Percentiles rank a stretch among this genome's conserved stretches.
phyloP scores from a whole-genome alignment of 2,329 filamentous ascomycete species.

The Dendryphion nanum region DNA sequence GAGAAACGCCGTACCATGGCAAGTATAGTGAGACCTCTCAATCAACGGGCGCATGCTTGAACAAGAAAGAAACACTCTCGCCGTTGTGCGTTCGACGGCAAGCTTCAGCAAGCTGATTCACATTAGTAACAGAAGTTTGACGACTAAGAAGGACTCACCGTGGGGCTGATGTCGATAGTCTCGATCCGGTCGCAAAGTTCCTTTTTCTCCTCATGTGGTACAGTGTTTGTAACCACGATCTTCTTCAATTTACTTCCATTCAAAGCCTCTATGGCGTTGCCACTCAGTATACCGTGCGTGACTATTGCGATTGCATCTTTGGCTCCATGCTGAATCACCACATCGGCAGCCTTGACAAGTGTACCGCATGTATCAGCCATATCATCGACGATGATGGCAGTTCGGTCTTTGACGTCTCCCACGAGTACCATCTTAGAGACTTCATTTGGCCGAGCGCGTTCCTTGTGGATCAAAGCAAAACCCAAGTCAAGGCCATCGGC shows the following conservation, averaged over 20 bases:
- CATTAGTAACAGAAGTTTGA: background rate
- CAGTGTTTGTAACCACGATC: conserved; percentile 88
- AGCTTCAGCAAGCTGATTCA: conserved; percentile 60
- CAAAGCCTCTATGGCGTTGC: conserved; percentile 81
- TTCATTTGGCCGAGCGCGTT: conserved; percentile 85
- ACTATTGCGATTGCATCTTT: conserved; percentile 91
- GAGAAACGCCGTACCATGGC: background rate
- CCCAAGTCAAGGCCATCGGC: conserved; percentile 86
- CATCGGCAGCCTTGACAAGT: conserved; percentile 81
- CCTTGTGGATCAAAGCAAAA: conserved; percentile 96
- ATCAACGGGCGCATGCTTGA: conserved; percentile 63
- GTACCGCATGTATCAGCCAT: conserved; percentile 98
- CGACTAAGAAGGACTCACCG: conserved; percentile 43
- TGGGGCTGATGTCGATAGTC: conserved; percentile 89
- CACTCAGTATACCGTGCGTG: conserved; percentile 87
- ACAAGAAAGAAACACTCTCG: conserved; percentile 67
- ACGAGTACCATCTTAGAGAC: conserved; percentile 95
- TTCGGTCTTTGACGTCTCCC: conserved; percentile 85
- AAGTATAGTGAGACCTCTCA: conserved; percentile 15
- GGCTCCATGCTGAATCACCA: conserved; percentile 82
- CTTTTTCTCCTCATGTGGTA: conserved; percentile 77
- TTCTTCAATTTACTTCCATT: conserved; percentile 75
- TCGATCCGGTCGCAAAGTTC: conserved; percentile 75
- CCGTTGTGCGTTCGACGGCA: conserved; percentile 72
- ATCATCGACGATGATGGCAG: conserved; percentile 94